phyloP scores from a whole-genome alignment of 106 monocot species.

The Vanilla planifolia region DNA sequence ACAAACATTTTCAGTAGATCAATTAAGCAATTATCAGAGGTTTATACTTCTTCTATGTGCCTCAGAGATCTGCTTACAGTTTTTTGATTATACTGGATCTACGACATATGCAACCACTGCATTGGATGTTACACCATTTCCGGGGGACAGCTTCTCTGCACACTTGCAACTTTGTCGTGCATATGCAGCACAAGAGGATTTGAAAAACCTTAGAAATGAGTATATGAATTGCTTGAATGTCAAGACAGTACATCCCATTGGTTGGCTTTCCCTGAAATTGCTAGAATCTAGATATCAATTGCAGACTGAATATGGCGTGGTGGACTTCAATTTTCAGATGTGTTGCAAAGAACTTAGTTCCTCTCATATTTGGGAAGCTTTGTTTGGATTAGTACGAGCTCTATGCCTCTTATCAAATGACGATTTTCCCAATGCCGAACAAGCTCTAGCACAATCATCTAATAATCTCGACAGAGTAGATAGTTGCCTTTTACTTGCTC shows the following conservation, averaged over 20 bases:
- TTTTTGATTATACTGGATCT: slow-evolving; percentile 38
- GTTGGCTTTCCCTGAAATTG: slow-evolving; percentile 72
- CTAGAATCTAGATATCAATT: slow-evolving; percentile 65
- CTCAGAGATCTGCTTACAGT: slow-evolving; percentile 81
- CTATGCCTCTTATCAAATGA: slow-evolving; percentile 53
- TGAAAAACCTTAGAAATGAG: slow-evolving; percentile 36
- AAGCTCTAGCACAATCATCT: slow-evolving; percentile 52
- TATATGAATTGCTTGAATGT: slow-evolving; percentile 63
- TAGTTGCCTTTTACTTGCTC: slow-evolving; percentile 75
- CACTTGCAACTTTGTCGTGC: slow-evolving; percentile 83
- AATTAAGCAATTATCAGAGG: slow-evolving; percentile 33
- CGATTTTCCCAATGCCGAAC: slow-evolving; percentile 57
- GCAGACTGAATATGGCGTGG: slow-evolving; percentile 16
- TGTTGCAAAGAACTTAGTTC: slow-evolving; percentile 24
- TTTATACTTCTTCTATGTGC: slow-evolving; percentile 57
- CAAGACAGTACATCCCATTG: slow-evolving; percentile 48
- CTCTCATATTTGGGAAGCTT: slow-evolving; percentile 39
- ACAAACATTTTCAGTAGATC: slow-evolving; percentile 19
- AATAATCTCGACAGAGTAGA: slow-evolving; percentile 27
- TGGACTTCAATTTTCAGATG: slow-evolving; percentile 27
- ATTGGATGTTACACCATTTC: slow-evolving; percentile 20
- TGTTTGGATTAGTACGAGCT: slow-evolving; percentile 46
- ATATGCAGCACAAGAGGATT: slow-evolving; percentile 46
- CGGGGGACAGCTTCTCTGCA: slow-evolving; percentile 49
- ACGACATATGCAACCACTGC: slow-evolving; percentile 36